Evolutionary conservation across 768 basidiomycete species (phyloP), one percentile per base, ranked within the genome.

Genomic region (Collybia mongolica): DNA sequence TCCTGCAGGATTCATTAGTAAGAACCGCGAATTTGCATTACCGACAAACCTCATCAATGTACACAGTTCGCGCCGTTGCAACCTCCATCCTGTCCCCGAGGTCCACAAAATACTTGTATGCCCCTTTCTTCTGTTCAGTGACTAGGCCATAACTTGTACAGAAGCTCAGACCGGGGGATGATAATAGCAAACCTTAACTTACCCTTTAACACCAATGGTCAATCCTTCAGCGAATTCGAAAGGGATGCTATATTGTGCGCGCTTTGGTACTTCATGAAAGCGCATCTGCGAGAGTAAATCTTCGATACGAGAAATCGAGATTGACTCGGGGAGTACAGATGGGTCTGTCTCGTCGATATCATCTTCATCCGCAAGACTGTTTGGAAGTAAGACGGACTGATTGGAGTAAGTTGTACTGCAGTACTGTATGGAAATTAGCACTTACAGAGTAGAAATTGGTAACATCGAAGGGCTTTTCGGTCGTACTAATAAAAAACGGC

Each of bases 401-500:
- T 20, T 3, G 15, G 1, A 17, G 18, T 53, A 12, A 48, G 37
- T 44, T 11, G 19, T 15, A 17, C 22, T 9, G n/a, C 18, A 23
- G 6, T 19, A 32, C n/a, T 9, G n/a, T 17, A 2, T 36, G 14
- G 35, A 20, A 48, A 5, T 44, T 43, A 35, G 39, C 15, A 66
- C 83, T 46, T 52, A 93, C 92, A 7, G 85, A 82, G 64, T 90
- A 96, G 65, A 94, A 94, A 50, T 82, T 90, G 19, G 76, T 69
- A 3, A 83, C 62, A 44, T 90, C 82, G 53, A 97, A 98, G 0
- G 78, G 72, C 39, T 80, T 83, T 4, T 82, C 79, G 3, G 75
- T 66, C 0, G 80, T 81, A 47, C 82, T 82, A 46, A 98, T 91
- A 69, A 97, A 95, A 69, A 96, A 97, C 0, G 94, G 92, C 54